Evolutionary conservation across 2,329 filamentous ascomycete species (phyloP).

Genomic region (Alternaria rosae): DNA sequence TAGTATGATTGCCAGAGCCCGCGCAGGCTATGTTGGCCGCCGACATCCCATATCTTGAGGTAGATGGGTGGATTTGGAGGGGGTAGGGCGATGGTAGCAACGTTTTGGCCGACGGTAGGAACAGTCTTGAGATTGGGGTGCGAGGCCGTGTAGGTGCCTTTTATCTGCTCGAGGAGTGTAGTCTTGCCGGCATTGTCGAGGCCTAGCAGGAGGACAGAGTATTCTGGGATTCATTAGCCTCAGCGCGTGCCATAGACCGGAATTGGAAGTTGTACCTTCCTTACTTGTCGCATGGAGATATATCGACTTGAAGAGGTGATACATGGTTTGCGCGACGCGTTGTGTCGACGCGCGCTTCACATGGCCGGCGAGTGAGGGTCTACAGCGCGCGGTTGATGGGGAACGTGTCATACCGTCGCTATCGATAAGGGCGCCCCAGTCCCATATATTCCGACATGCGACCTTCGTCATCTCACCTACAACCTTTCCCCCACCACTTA

Average conservation of each 20-base stretch:
- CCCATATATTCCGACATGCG: too few species aligned
- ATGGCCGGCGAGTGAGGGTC: constrained; percentile 14
- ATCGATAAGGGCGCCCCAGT: constrained; percentile 19
- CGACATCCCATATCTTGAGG: constrained; percentile 98
- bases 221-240: constrained; percentile 66
- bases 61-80: constrained; percentile 79
- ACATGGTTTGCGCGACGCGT: constrained; percentile 66
- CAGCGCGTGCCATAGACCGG: too few species aligned
- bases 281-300: constrained; percentile 97
- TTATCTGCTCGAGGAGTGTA: constrained; percentile 96
- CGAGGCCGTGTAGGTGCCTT: constrained; percentile 79
- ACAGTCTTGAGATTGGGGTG: constrained; percentile 81
- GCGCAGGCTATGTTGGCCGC: constrained; percentile 87
- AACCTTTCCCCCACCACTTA: neutral
- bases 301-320: constrained; percentile 92
- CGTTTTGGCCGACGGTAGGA: constrained; percentile 96
- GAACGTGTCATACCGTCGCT: constrained; percentile 3
- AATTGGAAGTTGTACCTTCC: constrained; percentile 86
- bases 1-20: constrained; percentile 98
- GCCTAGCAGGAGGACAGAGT: constrained; percentile 94
- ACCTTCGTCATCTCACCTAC: neutral
- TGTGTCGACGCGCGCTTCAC: constrained; percentile 24
- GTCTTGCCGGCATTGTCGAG: constrained; percentile 99
- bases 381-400: constrained; percentile 13
- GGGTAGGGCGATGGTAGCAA: constrained; percentile 81